These are phyloP conservation scores for Citrus maxima DNA, from an alignment of 345 rosid species.

Conservation along the genomic window DNA sequence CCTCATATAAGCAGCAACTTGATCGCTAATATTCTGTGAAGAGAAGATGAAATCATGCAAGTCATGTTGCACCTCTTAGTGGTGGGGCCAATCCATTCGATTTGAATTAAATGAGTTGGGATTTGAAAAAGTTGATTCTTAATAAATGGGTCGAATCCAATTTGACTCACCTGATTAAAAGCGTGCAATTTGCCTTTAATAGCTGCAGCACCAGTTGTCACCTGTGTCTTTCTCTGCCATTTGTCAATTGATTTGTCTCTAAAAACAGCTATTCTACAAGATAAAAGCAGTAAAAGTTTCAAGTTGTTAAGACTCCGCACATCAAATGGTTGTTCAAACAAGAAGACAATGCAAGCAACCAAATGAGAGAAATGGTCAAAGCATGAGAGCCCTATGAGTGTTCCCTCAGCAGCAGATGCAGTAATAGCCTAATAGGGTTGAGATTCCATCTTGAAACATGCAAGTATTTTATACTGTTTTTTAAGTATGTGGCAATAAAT, in stretches of 20 bases:
- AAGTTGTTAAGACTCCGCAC: not conserved
- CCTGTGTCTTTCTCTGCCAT: slow-evolving; percentile 93
- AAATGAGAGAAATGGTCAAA: not conserved
- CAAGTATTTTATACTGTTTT: not conserved
- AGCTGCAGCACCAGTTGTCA: slow-evolving; percentile 91
- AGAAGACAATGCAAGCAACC: not conserved
- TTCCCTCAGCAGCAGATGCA: not conserved
- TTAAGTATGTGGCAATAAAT: not conserved
- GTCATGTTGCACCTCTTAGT: not conserved
- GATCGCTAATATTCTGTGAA: slow-evolving; percentile 79
- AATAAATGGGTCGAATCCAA: too few relatives aligned
- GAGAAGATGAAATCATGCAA: slow-evolving; percentile 13
- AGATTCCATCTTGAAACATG: not conserved
- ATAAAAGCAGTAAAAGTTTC: slow-evolving; percentile 13
- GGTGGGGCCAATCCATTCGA: too few relatives aligned
- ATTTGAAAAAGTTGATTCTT: too few relatives aligned
- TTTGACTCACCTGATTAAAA: slow-evolving; percentile 73
- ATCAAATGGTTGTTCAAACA: slow-evolving; percentile 1
- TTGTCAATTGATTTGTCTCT: slow-evolving; percentile 85
- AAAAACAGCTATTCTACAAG: slow-evolving; percentile 67
- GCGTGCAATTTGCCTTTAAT: slow-evolving; percentile 80
- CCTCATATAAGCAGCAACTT: slow-evolving; percentile 85
- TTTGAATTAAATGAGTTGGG: too few relatives aligned
- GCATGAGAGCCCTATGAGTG: not conserved
- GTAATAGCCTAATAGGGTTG: not conserved